Evolutionary conservation across 306 rosid genomes (phyloP), one percentile per base, ranked within the genome.

Genomic region (Quercus robur): DNA sequence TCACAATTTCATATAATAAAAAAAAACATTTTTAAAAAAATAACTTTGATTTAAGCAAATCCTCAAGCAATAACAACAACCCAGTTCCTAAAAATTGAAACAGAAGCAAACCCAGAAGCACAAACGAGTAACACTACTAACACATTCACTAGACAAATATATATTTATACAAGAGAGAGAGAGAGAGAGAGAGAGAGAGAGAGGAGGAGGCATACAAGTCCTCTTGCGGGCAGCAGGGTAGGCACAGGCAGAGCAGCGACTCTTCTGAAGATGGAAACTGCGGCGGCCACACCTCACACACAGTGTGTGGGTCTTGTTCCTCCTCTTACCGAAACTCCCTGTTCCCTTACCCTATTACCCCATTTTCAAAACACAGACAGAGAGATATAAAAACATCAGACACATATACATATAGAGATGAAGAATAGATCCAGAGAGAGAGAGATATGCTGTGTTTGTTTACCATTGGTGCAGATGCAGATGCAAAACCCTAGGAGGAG

Each of bases 281-380:
- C 97, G 99, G 76, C 99, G 99, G 67, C 99, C 99, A 75, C 99
- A 95, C 86, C 99, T 86, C 56, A 95, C 91, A 35, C 99, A 95
- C 31, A 95, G 97, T 1, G 97, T 91, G 91, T 95, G 99, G 52
- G 99, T 93, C 94, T 95, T 95, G 94, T 95, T 95, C 89, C 99
- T 93, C 76, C 99, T 84, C 91, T 95, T 95, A 78, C 99, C 99
- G 55, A 95, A 95, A 76, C 98, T 93, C 25, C 99, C 99, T 1
- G 99, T 95, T 33, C 99, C 99, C 90, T 95, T 95, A 3, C 98
- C 98, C 99, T 95, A 86, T 51, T 41, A 8, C 46, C 46, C 46
- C 12, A 41, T 41, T 41, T 41, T 41, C 46, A 41, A 7, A 33
- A 41, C 44, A 38, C 44, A 38, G 0, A 38, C 46, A 25, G 8